Evolutionary conservation across 2,329 filamentous ascomycete species (phyloP), one percentile per base, ranked within the genome.

Genomic region (Fusarium armeniacum): DNA sequence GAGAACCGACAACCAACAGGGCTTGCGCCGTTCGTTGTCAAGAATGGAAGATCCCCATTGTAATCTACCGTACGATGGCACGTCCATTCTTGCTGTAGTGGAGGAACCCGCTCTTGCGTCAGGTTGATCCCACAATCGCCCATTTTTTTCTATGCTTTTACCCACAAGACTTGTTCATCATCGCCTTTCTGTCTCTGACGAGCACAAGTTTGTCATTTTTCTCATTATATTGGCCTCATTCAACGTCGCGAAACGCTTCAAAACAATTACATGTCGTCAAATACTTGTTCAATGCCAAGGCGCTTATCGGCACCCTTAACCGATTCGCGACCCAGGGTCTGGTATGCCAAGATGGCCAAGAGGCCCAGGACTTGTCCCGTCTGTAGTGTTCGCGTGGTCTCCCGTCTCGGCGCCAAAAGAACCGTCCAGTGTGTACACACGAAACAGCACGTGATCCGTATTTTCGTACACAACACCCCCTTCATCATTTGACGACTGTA

Each of bases 241-340:
- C 35, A 24, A 16, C 32, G 52, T 47, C 33, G 46, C 22, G 32
- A 4, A 36, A 15, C 35, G 12, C 30, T 50, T 20, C 18, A 44
- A 41, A 47, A 26, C 12, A 62, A 40, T 49, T 43, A 46, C 33
- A 68, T 61, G 63, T 70, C 50, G 62, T 70, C 38, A 43, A 43
- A 32, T 44, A 58, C 50, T 50, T 59, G 53, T 68, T 67, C 58
- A 56, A 55, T 73, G 73, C 70, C 73, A 75, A 75, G 73, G 36
- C 64, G 49, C 52, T 58, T 72, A 74, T 75, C 73, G 71, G 73
- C 73, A 75, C 58, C 63, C 41, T 50, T 38, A 69, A 72, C 70
- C 73, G 73, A 75, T 75, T 66, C 46, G 53, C 57, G 65, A 53
- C 59, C 69, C 65, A 72, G 67, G 67, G 41, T 61, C 45, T 71